Base-by-base conservation (phyloP, 2,329 filamentous ascomycete species). In the Colletotrichum theobromicola region DNA sequence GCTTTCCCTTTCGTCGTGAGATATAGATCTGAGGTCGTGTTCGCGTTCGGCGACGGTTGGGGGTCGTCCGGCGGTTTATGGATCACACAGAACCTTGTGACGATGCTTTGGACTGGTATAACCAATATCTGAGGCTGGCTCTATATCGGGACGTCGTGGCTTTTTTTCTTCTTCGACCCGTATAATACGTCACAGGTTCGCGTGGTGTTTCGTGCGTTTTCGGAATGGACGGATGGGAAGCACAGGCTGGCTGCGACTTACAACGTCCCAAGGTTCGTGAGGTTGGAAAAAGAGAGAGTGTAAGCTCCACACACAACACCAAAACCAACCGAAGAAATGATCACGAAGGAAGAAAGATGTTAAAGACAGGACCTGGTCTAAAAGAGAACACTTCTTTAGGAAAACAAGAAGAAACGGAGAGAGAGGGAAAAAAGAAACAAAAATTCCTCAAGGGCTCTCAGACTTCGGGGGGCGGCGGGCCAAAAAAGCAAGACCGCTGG, bases 191-290 rank as follows among this genome's bases (percentile, higher is more conserved):
- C 50, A 55, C 50, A 15, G 12, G 10, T 55, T n/a, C 50, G 50
- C 50, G 12, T 16, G 26, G 37, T 42, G 37, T 67, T 60, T 67
- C 30, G 24, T 7, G 55, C 16, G 32, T 34, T 13, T 12, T 53
- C 28, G 63, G 35, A 18, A 32, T 37, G 28, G 35, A 4, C 21
- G 67, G 37, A 18, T 50, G 9, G 6, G n/a, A 46, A 58, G 70
- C 70, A 46, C 70, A 73, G 70, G 64, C 64, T 62, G 66, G 70
- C 70, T 70, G 70, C 46, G 42, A 46, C 42, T 60, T 53, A 42
- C 21, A 28, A 46, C 18, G 34, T 13, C 16, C n/a, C 18, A n/a
- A 46, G 18, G 37, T 4, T 50, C 42, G 42, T 12, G n/a, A 50
- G 10, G 42, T 18, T n/a, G 15, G 35, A 37, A 7, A 50, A 65